phyloP scores from a whole-genome alignment of 768 basidiomycete species.

The Lactarius sp. region DNA sequence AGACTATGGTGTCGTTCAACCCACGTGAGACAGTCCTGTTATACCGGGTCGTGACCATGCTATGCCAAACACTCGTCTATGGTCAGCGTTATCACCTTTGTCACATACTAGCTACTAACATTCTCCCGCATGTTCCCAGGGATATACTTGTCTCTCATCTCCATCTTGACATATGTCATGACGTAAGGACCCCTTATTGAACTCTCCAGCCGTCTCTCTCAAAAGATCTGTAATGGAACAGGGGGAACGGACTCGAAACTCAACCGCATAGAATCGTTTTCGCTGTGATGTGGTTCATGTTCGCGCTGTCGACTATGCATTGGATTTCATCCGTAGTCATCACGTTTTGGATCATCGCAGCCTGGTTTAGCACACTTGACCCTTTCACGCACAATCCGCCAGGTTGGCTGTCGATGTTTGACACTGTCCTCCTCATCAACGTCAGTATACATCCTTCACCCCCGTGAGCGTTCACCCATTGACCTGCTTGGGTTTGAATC shows the following conservation, averaged over 20 bases:
- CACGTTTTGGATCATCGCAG: not conserved
- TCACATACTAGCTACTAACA: not conserved
- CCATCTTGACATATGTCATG: slow-evolving; percentile 4
- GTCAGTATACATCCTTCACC: not conserved
- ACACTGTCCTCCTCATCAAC: slow-evolving; percentile 1
- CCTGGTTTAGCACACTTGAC: not conserved
- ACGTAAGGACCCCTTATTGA: not conserved
- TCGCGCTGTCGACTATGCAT: slow-evolving; percentile 3
- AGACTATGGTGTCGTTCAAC: not conserved
- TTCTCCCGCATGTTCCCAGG: not conserved
- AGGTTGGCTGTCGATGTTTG: slow-evolving; percentile 1
- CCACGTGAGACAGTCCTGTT: not conserved
- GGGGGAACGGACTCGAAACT: not conserved
- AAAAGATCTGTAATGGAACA: not conserved
- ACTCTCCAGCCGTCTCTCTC: not conserved
- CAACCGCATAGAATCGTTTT: not conserved
- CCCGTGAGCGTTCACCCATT: not conserved
- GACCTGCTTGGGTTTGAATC: not conserved
- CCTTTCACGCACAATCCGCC: not conserved
- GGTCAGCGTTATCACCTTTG: not conserved
- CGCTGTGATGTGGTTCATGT: not conserved
- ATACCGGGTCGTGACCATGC: slow-evolving; percentile 3
- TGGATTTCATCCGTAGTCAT: not conserved
- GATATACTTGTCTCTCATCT: slow-evolving; percentile 10
- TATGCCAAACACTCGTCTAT: slow-evolving; percentile 6